These are phyloP conservation scores for Hypoxylon sp. DNA, from an alignment of 2,329 filamentous ascomycete species.

Conservation along the genomic window DNA sequence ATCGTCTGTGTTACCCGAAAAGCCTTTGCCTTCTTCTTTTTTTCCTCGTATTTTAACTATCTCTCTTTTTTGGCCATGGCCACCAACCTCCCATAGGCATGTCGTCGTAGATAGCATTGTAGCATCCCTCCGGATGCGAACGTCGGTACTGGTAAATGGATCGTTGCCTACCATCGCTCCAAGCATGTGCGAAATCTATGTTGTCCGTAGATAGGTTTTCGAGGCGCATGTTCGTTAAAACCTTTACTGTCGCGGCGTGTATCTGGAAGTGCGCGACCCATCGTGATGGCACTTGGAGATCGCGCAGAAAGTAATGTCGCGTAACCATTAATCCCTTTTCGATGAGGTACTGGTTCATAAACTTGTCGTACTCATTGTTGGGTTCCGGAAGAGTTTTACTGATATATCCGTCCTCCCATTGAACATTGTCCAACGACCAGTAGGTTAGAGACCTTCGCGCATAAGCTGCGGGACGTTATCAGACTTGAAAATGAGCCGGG, in stretches of 20 bases:
- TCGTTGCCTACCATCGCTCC: not conserved
- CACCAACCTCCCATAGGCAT: conserved; percentile 11
- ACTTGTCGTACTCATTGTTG: not conserved
- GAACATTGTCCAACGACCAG: conserved; percentile 13
- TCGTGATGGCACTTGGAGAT: conserved; percentile 3
- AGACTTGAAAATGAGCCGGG: conserved; percentile 1
- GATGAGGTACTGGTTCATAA: not conserved
- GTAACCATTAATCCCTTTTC: not conserved
- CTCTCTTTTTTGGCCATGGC: conserved; percentile 2
- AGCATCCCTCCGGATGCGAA: not conserved
- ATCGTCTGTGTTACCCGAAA: no score
- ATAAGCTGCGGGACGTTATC: conserved; percentile 13
- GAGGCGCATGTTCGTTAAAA: not conserved
- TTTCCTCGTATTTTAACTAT: no score
- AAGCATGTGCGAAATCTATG: not conserved
- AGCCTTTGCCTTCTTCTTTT: no score
- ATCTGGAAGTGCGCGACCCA: conserved; percentile 15
- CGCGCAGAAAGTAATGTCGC: not conserved
- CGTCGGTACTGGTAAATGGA: not conserved
- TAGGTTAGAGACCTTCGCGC: conserved; percentile 13
- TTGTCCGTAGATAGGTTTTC: not conserved
- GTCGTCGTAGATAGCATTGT: conserved; percentile 10
- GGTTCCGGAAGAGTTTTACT: not conserved
- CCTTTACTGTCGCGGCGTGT: not conserved
- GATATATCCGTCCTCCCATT: conserved; percentile 10